Evolutionary conservation across 78 protist species (phyloP).

Genomic region (Emiliania huxleyi): DNA sequence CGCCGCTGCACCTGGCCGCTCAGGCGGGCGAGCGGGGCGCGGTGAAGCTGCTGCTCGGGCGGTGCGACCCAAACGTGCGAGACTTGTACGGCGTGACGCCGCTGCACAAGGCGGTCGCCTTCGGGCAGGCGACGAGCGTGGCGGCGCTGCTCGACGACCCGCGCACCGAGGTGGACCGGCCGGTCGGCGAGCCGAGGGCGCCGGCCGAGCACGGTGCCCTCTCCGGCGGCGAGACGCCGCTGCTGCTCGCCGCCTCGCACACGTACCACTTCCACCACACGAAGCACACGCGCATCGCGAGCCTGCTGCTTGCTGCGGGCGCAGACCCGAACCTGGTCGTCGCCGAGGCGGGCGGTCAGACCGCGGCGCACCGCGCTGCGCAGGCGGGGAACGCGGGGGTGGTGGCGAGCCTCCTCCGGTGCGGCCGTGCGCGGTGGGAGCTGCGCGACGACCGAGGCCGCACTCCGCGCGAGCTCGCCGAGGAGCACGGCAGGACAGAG

Average conservation of each 20-base stretch:
- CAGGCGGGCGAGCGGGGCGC: background rate
- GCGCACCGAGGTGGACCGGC: background rate
- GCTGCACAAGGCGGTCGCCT: conserved; percentile 7
- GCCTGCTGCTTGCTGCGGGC: background rate
- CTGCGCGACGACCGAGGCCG: too few species aligned
- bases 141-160: background rate
- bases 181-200: background rate
- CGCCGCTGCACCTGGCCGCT: background rate
- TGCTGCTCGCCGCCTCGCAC: background rate
- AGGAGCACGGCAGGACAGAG: too few species aligned
- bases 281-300: background rate
- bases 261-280: background rate
- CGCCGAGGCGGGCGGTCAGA: background rate
- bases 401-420: background rate
- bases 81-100: background rate
- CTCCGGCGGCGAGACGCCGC: background rate
- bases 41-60: background rate
- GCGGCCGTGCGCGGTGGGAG: too few species aligned
- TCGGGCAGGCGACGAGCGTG: background rate
- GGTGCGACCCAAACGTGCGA: background rate
- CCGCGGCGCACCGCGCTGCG: background rate
- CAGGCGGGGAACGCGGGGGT: background rate
- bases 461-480: too few species aligned
- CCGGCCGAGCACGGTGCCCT: background rate
- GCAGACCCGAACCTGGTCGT: background rate